A percentile compares a stretch with the other conserved stretches of the same genome.
Conservation (phyloP, 768 basidiomycete species). For the Leccinum pellstonianum region DNA sequence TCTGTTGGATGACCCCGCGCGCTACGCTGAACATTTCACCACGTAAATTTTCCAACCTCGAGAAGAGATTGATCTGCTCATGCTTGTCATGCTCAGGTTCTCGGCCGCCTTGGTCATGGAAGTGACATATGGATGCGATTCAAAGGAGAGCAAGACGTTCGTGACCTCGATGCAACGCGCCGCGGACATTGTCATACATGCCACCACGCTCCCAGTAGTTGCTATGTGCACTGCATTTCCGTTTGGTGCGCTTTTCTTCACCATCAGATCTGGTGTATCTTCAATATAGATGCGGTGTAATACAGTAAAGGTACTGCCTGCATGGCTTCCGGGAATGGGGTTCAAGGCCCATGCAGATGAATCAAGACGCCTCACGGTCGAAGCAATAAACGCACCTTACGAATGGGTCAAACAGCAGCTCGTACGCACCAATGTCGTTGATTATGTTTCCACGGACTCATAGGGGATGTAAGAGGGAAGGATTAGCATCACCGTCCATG, state of each 20-base stretch:
- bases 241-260: background rate
- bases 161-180: constrained; percentile 9
- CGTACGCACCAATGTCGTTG: background rate
- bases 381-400: background rate
- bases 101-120: background rate
- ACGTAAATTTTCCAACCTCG: background rate
- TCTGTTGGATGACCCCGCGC: background rate
- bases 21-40: background rate
- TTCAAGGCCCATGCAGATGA: background rate
- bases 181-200: background rate
- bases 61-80: background rate
- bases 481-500: background rate
- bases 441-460: background rate
- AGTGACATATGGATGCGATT: background rate
- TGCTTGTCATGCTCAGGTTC: background rate
- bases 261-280: background rate
- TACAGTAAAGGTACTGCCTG: background rate
- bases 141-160: background rate
- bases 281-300: background rate
- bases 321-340: background rate
- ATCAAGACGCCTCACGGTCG: background rate
- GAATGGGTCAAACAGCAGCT: background rate
- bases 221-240: background rate
- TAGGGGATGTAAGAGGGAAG: background rate
- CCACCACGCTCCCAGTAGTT: background rate